Conservation (phyloP, 2,329 filamentous ascomycete species). For the Bipolaris bicolor region DNA sequence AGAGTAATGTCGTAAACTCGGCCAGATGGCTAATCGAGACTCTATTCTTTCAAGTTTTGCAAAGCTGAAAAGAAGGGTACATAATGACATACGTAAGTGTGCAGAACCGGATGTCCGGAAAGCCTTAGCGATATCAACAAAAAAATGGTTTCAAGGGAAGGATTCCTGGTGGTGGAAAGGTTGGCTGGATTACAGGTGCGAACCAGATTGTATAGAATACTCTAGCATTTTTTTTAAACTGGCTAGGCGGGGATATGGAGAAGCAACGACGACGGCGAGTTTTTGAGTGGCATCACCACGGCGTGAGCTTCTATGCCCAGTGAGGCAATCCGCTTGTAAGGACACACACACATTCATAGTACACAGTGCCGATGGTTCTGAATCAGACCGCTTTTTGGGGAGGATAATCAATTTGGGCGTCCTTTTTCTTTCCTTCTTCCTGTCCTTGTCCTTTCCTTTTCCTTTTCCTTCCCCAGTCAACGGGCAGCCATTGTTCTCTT, state of each 20-base stretch:
- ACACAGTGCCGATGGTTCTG: slow-evolving; percentile 13
- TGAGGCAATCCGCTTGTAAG: slow-evolving; percentile 19
- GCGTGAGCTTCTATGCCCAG: slow-evolving; percentile 32
- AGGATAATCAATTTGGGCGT: background rate
- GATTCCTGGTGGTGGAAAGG: slow-evolving; percentile 2
- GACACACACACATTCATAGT: background rate
- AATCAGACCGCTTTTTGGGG: slow-evolving; percentile 29
- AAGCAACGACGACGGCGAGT: slow-evolving; percentile 26
- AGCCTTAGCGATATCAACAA: slow-evolving; percentile 24
- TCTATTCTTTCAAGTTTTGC: background rate
- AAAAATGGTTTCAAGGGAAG: background rate
- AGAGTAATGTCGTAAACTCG: background rate
- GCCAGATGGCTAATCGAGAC: background rate
- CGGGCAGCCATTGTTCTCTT: background rate
- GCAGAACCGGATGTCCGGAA: slow-evolving; percentile 18
- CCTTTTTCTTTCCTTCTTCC: background rate
- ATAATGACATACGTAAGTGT: slow-evolving; percentile 17
- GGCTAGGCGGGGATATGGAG: slow-evolving; percentile 18
- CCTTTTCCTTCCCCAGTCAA: background rate
- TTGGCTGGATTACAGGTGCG: background rate
- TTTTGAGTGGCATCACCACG: slow-evolving; percentile 30
- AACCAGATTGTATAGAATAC: slow-evolving; percentile 6
- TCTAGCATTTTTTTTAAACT: slow-evolving; percentile 1
- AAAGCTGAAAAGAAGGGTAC: background rate
- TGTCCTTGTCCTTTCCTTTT: background rate